Conservation (phyloP, 2,329 filamentous ascomycete species). For the Hypoxylon sp. region DNA sequence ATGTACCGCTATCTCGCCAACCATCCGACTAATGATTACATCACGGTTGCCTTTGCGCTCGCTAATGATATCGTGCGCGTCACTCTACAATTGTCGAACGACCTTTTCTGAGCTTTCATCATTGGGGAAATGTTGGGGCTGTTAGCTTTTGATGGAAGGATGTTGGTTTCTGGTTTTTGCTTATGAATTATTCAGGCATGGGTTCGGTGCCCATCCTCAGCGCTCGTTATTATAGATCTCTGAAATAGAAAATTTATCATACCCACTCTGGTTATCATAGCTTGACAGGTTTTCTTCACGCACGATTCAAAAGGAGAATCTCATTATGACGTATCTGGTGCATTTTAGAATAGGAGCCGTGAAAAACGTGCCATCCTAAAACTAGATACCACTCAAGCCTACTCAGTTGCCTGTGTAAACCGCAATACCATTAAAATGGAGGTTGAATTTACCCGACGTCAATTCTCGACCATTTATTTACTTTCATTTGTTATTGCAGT, state of each 20-base stretch:
- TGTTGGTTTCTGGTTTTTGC: background rate
- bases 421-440: background rate
- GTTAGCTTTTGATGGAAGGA: background rate
- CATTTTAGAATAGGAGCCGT: background rate
- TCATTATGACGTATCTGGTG: background rate
- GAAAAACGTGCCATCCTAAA: background rate
- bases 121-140: background rate
- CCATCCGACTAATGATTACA: background rate
- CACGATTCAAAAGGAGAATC: background rate
- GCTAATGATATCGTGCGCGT: background rate
- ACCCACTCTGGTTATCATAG: background rate
- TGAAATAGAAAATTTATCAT: background rate
- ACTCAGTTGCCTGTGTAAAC: background rate
- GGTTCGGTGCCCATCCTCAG: background rate
- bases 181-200: too few species aligned
- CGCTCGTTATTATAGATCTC: background rate
- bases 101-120: background rate
- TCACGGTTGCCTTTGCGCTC: slow-evolving; percentile 3
- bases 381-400: too few species aligned
- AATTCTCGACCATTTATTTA: too few species aligned
- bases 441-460: background rate
- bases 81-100: background rate
- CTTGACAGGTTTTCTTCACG: background rate
- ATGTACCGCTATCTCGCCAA: slow-evolving; percentile 2
- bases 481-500: too few species aligned